Percentiles rank a stretch among this genome's conserved stretches.
Conservation (phyloP, 2,329 filamentous ascomycete species). For the Macrophomina tecta region DNA sequence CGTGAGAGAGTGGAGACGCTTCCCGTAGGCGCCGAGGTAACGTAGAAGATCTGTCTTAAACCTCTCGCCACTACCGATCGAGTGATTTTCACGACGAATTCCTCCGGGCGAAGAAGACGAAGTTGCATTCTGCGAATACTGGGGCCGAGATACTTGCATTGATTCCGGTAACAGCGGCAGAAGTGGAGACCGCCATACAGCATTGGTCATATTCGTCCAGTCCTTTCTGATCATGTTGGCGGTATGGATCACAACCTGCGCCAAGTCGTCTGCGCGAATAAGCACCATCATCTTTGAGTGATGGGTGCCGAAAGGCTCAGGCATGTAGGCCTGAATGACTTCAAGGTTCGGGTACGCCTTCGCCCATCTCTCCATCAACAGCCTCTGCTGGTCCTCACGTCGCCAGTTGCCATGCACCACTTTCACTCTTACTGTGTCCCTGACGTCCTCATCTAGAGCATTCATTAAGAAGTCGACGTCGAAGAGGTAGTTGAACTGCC, state of each 20-base stretch:
- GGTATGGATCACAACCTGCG: slow-evolving; percentile 83
- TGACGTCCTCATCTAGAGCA: slow-evolving; percentile 62
- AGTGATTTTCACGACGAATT: background rate
- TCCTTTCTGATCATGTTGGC: slow-evolving; percentile 90
- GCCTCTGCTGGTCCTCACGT: slow-evolving; percentile 65
- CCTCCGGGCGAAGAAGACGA: background rate
- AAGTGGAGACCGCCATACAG: slow-evolving; percentile 76
- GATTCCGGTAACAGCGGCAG: slow-evolving; percentile 58
- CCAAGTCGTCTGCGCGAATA: slow-evolving; percentile 75
- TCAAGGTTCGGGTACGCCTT: slow-evolving; percentile 69
- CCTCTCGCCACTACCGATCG: slow-evolving; percentile 66
- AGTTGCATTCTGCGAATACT: background rate
- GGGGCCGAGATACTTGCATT: background rate
- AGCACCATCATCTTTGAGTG: slow-evolving; percentile 88
- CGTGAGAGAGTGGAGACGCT: slow-evolving; percentile 61
- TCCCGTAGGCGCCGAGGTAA: slow-evolving; percentile 75
- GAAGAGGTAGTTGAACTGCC: slow-evolving; percentile 73
- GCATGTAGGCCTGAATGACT: slow-evolving; percentile 77
- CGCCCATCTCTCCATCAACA: slow-evolving; percentile 67
- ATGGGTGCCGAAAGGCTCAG: slow-evolving; percentile 85
- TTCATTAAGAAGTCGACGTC: slow-evolving; percentile 68
- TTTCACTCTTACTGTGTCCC: slow-evolving; percentile 59
- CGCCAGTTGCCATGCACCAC: slow-evolving; percentile 72
- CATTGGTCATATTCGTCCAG: slow-evolving; percentile 89
- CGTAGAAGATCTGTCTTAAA: slow-evolving; percentile 79